These are phyloP conservation scores for Tubosaeta sp. DNA, from an alignment of 768 basidiomycete genomes.

Conservation along the genomic window DNA sequence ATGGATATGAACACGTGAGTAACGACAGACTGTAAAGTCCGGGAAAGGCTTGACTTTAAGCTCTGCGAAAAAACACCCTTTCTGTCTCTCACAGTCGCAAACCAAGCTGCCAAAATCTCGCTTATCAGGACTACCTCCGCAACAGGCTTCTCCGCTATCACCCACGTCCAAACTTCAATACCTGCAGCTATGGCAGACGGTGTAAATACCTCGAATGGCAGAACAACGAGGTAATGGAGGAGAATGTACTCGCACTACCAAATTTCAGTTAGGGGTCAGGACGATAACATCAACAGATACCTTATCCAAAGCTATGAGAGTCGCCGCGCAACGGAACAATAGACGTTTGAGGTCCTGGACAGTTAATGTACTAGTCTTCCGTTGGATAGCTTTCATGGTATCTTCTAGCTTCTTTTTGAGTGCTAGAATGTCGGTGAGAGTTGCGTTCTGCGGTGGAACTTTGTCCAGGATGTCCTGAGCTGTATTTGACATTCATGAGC, in stretches of 20 bases:
- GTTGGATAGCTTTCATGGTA: conserved; percentile 63
- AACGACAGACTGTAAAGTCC: neutral
- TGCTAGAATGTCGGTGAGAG: conserved; percentile 56
- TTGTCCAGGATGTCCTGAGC: conserved; percentile 59
- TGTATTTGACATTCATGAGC: conserved; percentile 22
- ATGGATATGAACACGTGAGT: conserved; percentile 9
- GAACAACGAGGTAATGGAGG: conserved; percentile 76
- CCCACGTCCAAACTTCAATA: conserved; percentile 95
- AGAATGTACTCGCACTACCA: conserved; percentile 80
- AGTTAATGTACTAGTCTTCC: conserved; percentile 68
- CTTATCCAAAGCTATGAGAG: conserved; percentile 64
- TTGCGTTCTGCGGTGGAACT: conserved; percentile 54
- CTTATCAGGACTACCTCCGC: conserved; percentile 81
- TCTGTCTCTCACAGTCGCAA: conserved; percentile 67
- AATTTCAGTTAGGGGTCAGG: conserved; percentile 2
- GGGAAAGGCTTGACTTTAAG: conserved; percentile 62
- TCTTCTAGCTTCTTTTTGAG: conserved; percentile 66
- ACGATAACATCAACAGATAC: conserved; percentile 31
- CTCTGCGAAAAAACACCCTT: conserved; percentile 80
- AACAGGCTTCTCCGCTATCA: conserved; percentile 79
- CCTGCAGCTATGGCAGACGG: conserved; percentile 82
- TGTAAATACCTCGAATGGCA: conserved; percentile 89
- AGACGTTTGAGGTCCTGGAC: conserved; percentile 82
- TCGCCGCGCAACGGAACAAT: conserved; percentile 82
- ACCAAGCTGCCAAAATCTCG: conserved; percentile 87